A percentile compares a stretch with the other conserved stretches of the same genome.
These are phyloP conservation scores for Curvularia eragrostidis DNA, from an alignment of 2,329 filamentous ascomycete genomes.

Conservation along the genomic window DNA sequence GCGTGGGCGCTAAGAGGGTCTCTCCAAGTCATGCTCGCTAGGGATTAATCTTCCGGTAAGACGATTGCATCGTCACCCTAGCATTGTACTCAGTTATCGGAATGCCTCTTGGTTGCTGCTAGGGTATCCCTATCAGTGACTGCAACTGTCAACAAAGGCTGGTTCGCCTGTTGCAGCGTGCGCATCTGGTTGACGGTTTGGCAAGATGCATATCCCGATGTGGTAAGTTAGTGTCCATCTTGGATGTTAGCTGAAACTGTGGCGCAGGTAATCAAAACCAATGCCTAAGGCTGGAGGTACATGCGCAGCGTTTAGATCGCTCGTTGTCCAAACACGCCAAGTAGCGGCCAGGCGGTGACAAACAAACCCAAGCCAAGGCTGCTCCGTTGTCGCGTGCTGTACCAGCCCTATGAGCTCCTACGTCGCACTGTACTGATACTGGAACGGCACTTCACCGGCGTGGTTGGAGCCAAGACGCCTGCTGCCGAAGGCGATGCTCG, in stretches of 20 bases:
- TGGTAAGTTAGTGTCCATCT: neutral
- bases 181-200: neutral
- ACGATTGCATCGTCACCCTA: neutral
- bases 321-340: neutral
- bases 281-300: neutral
- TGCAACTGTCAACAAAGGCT: neutral
- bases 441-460: neutral
- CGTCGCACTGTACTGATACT: neutral
- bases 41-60: neutral
- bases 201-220: neutral
- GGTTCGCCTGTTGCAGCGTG: neutral
- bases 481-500: neutral
- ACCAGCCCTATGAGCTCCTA: neutral
- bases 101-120: neutral
- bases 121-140: neutral
- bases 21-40: neutral
- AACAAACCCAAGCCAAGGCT: neutral
- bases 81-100: neutral
- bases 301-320: neutral
- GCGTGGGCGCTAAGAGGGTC: neutral
- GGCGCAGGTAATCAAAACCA: neutral
- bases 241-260: neutral
- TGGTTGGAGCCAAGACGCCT: neutral
- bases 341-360: neutral
- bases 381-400: neutral